Evolutionary conservation across 2,329 filamentous ascomycete genomes (phyloP).

Genomic region (Madurella mycetomatis): DNA sequence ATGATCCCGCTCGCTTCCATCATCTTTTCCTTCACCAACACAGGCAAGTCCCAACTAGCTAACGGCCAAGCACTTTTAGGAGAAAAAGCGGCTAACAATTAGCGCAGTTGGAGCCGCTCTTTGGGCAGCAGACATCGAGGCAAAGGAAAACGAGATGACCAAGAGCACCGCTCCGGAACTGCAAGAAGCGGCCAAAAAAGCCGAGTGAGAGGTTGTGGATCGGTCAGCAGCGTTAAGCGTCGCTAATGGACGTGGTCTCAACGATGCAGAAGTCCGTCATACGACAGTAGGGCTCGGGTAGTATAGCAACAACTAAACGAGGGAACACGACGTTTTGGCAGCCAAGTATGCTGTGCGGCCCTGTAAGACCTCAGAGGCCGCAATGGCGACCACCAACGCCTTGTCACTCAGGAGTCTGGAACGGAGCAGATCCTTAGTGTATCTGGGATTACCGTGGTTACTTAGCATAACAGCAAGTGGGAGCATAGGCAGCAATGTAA

Average conservation of each 20-base stretch:
- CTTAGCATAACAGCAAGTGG: too few relatives aligned
- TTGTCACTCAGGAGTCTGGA: too few relatives aligned
- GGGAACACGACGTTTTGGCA: constrained; percentile 25
- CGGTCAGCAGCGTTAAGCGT: constrained; percentile 16
- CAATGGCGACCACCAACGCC: background rate
- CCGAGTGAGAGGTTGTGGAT: constrained; percentile 34
- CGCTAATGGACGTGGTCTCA: constrained; percentile 5
- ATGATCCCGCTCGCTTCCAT: constrained; percentile 80
- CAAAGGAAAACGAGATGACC: constrained; percentile 46
- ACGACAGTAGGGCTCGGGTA: constrained; percentile 7
- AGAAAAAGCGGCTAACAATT: constrained; percentile 6
- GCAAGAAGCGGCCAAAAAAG: constrained; percentile 46
- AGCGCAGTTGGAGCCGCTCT: constrained; percentile 74
- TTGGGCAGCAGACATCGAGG: constrained; percentile 87
- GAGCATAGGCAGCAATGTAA: too few relatives aligned
- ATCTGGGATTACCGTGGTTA: too few relatives aligned
- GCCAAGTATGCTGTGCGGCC: constrained; percentile 16
- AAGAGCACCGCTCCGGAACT: constrained; percentile 47
- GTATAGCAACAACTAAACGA: constrained; percentile 16
- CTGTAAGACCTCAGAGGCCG: constrained; percentile 2
- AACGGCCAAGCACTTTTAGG: background rate
- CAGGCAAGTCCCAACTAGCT: constrained; percentile 43
- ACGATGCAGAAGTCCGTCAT: constrained; percentile 6
- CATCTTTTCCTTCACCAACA: constrained; percentile 85
- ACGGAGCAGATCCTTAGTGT: background rate